Base-by-base conservation (phyloP, 768 basidiomycete species). In the Suillus fuscotomentosus region DNA sequence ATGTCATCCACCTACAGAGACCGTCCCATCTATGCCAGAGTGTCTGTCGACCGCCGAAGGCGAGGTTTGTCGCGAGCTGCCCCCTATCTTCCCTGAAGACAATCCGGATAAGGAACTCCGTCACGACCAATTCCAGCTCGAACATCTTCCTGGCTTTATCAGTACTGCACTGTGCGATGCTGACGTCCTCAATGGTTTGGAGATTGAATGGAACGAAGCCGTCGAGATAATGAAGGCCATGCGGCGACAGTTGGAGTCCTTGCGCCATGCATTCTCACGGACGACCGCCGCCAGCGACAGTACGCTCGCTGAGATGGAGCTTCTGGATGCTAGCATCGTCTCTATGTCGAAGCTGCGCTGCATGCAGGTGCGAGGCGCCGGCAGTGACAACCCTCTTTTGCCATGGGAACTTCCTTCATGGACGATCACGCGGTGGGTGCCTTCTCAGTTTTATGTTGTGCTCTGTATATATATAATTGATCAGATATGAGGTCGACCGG, bases 401-500 rank as follows among this genome's bases (percentile, higher is more conserved):
- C 56, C 62, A 4, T 61, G 65, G 11, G 73, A 77, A 42, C 69
- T 91, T 41, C 91, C 91, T 0, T 83, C 80, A 66, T 92, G 91
- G 91, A 91, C 91, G 3, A 91, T 92, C 70, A 92, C 91, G 6
- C 79, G 81, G 86, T 85, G 67, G 48, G 75, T 65, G 36, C 56
- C n/a, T 27, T 59, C 36, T n/a, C 20, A 13, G 31, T 54, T 54
- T 54, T 1, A 36, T 54, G 5, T 13, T 5, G 6, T 13, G 5
- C 20, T 36, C 6, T n/a, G 53, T 54, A n/a, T 31, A n/a, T 6
- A 54, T 20, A 36, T 13, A n/a, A n/a, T 27, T 68, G 56, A 66
- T 57, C 60, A 86, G 86, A 60, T 91, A 89, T 69, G 94, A 95
- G 75, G 84, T 95, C 48, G 88, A 89, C 62, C 83, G 86, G 7